Evolutionary conservation across 768 basidiomycete genomes (phyloP).

Genomic region (Dioszegia hungarica): DNA sequence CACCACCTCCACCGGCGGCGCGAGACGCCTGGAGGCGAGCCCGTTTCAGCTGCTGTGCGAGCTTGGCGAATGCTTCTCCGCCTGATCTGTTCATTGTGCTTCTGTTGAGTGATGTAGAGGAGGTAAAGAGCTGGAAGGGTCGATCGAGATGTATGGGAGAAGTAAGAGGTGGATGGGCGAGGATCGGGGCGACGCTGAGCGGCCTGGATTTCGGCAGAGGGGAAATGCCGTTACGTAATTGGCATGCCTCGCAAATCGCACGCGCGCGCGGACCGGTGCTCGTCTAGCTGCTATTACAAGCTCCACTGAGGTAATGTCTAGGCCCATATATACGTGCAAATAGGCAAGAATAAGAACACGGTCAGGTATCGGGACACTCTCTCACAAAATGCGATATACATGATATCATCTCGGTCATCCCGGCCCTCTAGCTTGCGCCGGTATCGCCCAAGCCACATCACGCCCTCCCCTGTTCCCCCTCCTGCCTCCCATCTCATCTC

Average conservation of each 20-base stretch:
- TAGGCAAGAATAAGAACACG: no score
- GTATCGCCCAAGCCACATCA: not conserved
- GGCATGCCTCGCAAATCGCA: no score
- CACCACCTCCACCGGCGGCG: constrained; percentile 32
- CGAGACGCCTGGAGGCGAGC: constrained; percentile 30
- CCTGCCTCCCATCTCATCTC: not conserved
- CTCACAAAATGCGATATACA: no score
- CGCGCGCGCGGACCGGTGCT: no score
- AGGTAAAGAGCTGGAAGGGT: not conserved
- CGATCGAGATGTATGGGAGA: not conserved
- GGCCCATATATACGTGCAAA: no score
- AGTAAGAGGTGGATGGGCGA: no score
- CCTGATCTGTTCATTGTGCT: constrained; percentile 39
- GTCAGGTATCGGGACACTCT: no score
- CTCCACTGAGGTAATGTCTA: no score
- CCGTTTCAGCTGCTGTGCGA: constrained; percentile 43
- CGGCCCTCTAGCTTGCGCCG: not conserved
- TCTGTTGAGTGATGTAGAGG: not conserved
- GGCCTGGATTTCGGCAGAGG: not conserved
- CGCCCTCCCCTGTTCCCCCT: not conserved
- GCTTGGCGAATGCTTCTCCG: constrained; percentile 42
- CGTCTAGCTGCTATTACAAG: no score
- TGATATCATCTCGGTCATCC: no score
- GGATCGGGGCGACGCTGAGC: not conserved
- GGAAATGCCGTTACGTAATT: not conserved